Base-by-base conservation (phyloP, 2,329 filamentous ascomycete species). In the Beauveria sp. region DNA sequence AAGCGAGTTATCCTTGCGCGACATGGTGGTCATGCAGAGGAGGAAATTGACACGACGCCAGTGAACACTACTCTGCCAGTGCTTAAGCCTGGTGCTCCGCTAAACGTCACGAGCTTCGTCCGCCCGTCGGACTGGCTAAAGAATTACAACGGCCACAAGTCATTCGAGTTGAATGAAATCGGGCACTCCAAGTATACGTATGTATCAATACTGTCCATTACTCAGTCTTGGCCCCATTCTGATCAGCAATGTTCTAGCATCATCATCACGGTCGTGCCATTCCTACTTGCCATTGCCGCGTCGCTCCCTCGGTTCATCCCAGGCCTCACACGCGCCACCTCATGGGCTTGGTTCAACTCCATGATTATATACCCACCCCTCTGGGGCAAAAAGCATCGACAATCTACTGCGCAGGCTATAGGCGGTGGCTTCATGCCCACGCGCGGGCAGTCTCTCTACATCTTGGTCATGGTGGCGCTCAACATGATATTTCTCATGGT, bases 111-210 rank as follows among this genome's bases (percentile, higher is more conserved):
- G 5, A 74, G 72, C 62, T 68, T 73, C 40, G 64, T 75, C 10
- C 46, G 51, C 0, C 62, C 66, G 3, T 59, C 64, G 12, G 68
- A 71, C 49, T 75, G 71, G 71, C 68, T 70, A 60, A 60, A 66
- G 14, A 68, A 82, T 66, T 83, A 83, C 71, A 83, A 79, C 64
- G 80, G 79, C 57, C 77, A 81, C 72, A 67, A 77, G 10, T 79
- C 81, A 61, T 82, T 82, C 46, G 80, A 84, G 55, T 72, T 72
- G 64, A 83, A 82, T 43, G 72, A 75, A 54, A 61, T 42, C 1
- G 66, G 69, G 3, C 69, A 71, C 49, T 65, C 67, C 3, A 69
- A 55, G 24, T 67, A 68, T 60, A 66, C 63, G 56, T 67, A 62
- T 60, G 64, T 58, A 31, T 61, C 34, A 16, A 38, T 38, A 38